Conservation (phyloP, 108 stramenopile species). For the Skeletonema marinoi region DNA sequence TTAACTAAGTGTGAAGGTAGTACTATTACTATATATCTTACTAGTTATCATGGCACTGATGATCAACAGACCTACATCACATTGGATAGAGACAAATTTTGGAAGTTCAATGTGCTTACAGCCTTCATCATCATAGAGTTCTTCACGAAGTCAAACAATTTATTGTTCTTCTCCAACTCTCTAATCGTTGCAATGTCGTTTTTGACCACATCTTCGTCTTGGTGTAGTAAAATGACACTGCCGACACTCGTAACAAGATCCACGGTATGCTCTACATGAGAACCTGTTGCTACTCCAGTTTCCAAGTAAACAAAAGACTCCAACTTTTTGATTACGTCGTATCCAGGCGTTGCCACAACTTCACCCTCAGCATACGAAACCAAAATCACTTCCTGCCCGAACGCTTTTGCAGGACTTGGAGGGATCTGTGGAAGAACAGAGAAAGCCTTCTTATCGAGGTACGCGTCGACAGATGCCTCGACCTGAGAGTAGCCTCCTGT, state of each 20-base stretch:
- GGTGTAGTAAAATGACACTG: constrained; percentile 82
- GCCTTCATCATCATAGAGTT: constrained; percentile 14
- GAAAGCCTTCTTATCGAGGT: constrained; percentile 72
- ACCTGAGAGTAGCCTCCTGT: constrained; percentile 89
- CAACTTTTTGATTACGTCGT: constrained; percentile 75
- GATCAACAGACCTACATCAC: too few relatives aligned
- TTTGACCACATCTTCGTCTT: constrained; percentile 62
- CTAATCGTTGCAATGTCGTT: constrained; percentile 73
- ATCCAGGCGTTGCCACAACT: constrained; percentile 80
- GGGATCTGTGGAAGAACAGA: constrained; percentile 61
- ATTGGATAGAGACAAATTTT: background rate
- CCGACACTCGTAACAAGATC: constrained; percentile 89
- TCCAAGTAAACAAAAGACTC: constrained; percentile 83
- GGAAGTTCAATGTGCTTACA: constrained; percentile 9
- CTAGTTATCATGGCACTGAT: too few relatives aligned
- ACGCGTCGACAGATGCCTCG: constrained; percentile 82
- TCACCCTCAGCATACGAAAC: constrained; percentile 74
- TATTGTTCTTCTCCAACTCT: constrained; percentile 73
- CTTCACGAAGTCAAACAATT: constrained; percentile 59
- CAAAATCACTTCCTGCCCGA: constrained; percentile 87
- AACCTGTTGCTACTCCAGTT: constrained; percentile 73
- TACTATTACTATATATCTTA: too few relatives aligned
- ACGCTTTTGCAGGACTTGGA: constrained; percentile 81
- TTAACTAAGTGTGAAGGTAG: too few relatives aligned
- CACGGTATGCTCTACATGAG: constrained; percentile 78